A percentile compares a stretch with the other conserved stretches of the same genome.
These are phyloP conservation scores for Teunomyces stri DNA, from an alignment of 805 yeast genomes.

Conservation along the genomic window DNA sequence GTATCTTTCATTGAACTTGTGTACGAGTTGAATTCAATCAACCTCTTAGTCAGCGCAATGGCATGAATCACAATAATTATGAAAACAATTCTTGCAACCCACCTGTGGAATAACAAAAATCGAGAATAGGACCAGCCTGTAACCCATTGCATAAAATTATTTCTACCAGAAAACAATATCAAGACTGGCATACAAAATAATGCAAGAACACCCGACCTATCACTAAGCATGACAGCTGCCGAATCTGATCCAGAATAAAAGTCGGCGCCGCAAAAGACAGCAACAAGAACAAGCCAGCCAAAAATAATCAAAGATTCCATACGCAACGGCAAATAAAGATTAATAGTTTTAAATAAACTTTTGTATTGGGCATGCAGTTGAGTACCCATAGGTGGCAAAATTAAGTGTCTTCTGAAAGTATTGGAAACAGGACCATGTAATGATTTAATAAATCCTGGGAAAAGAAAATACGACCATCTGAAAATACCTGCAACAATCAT, in stretches of 20 bases:
- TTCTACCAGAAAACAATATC: constrained; percentile 59
- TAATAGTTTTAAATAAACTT: not conserved
- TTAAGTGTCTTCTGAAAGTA: constrained; percentile 15
- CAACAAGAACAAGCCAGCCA: constrained; percentile 20
- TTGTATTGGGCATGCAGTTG: constrained; percentile 10
- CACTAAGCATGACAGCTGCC: constrained; percentile 32
- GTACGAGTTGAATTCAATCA: constrained; percentile 8
- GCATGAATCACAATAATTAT: constrained; percentile 13
- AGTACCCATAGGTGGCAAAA: constrained; percentile 16
- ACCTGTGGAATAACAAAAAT: constrained; percentile 43
- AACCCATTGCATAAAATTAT: constrained; percentile 53
- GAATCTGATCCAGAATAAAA: constrained; percentile 6
- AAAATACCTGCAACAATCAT: constrained; percentile 30
- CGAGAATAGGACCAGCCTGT: constrained; percentile 57
- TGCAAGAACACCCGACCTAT: constrained; percentile 50
- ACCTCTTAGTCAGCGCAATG: constrained; percentile 46
- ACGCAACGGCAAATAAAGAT: constrained; percentile 23
- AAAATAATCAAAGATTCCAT: constrained; percentile 21
- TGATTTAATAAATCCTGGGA: constrained; percentile 17
- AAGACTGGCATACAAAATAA: constrained; percentile 49
- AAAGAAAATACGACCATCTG: constrained; percentile 22
- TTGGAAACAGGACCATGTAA: constrained; percentile 18
- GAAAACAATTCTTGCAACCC: constrained; percentile 18
- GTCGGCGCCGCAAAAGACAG: constrained; percentile 9
- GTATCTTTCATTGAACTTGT: constrained; percentile 1